Conservation (phyloP, 257 asterid genomes). For the Ajuga chamaepitys region DNA sequence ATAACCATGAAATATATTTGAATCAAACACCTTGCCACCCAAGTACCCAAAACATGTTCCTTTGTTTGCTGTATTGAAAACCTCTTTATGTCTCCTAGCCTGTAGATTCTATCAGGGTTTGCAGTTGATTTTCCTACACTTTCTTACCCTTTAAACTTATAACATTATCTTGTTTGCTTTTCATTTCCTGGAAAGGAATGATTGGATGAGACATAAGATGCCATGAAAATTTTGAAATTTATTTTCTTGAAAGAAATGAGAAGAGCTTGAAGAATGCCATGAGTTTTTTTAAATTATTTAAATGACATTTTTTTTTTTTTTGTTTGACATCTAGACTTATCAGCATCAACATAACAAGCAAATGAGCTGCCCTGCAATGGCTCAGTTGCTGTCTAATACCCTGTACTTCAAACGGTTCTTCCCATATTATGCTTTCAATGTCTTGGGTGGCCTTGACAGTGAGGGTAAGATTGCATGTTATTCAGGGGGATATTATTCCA, state of each 20-base stretch:
- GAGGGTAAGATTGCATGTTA: slow-evolving; percentile 48
- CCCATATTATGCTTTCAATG: slow-evolving; percentile 85
- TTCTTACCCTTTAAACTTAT: background rate
- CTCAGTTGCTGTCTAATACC: slow-evolving; percentile 83
- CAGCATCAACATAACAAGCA: slow-evolving; percentile 97
- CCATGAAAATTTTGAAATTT: too few relatives aligned
- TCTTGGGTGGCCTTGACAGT: slow-evolving; percentile 87
- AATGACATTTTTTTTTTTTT: too few relatives aligned
- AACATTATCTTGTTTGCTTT: background rate
- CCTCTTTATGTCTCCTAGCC: too few relatives aligned
- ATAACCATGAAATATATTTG: too few relatives aligned
- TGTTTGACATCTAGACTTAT: slow-evolving; percentile 39
- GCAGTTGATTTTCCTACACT: background rate
- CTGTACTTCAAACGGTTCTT: slow-evolving; percentile 89
- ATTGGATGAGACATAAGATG: background rate
- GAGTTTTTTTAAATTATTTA: too few relatives aligned
- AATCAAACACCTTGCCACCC: too few relatives aligned
- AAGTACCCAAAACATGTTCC: too few relatives aligned
- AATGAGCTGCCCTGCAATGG: slow-evolving; percentile 99
- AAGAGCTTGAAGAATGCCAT: too few relatives aligned
- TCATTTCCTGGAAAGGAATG: background rate
- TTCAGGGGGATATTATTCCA: background rate
- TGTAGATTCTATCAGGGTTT: too few relatives aligned
- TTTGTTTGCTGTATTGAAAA: too few relatives aligned
- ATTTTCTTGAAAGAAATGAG: background rate